Evolutionary conservation across 441 rosid genomes (phyloP), one percentile per base, ranked within the genome.

Genomic region (Melastoma candidum): DNA sequence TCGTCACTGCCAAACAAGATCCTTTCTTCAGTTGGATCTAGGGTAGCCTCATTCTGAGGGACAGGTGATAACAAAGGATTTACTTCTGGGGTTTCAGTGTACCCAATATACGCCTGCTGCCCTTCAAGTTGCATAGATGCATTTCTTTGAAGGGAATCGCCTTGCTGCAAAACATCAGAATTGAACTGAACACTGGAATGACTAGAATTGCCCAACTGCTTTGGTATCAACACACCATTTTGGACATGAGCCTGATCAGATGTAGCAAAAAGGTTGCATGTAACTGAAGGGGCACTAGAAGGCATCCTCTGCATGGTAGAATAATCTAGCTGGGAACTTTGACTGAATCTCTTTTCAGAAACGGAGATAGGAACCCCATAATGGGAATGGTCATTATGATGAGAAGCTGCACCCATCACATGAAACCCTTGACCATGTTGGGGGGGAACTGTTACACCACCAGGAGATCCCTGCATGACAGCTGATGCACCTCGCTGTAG

Each of bases 21-120:
- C 72, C 76, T 78, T 74, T 78, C 79, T 73, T 81, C 87, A 49
- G 74, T 62, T 25, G 87, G 87, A 63, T 81, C 87, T 39, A 81
- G 69, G 26, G 77, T 74, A 50, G 69, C 74, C 52, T 73, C 63
- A 49, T 62, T 67, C 63, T 70, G 76, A 54, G 71, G 60, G 24
- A 58, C 59, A 7, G 51, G 44, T 10, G 55, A 51, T 49, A 69
- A 67, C 8, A 66, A 45, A 48, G 64, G 58, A 56, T 77, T 71
- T 58, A 69, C 74, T 68, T 64, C 81, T 63, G 55, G 17, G 26
- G 61, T 49, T 10, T 51, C 65, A 11, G 71, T 68, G 74, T 74
- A 71, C 51, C 54, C 56, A 57, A 47, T 61, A 67, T 53, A 76
- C 56, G 73, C 76, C 59, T 67, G 77, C 63, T 68, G 67, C 56